Evolutionary conservation across 2,329 filamentous ascomycete species (phyloP), one percentile per base, ranked within the genome.

Genomic region (Aspergillus tamarii): DNA sequence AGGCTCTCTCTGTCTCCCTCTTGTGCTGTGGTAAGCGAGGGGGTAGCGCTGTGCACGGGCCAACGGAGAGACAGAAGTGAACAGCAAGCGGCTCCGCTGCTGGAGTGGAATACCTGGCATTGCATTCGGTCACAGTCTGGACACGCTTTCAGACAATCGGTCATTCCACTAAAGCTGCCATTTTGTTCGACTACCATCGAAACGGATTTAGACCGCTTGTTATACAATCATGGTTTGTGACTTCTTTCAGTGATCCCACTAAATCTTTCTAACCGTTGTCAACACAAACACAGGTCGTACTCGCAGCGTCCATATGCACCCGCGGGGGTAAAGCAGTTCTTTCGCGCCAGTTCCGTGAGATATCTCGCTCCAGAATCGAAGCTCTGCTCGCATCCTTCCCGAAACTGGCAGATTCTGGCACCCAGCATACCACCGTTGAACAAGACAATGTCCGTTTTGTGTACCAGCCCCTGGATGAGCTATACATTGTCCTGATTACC

Each of bases 371-470:
- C 57, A 89, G 96, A 77, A 94, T 99, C 76, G 96, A 99, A 85
- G 95, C 92, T 62, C 89, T 99, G 62, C 90, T 99, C 62, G 95
- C 96, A 69, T 96, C 94, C 11, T 97, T 99, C 77, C 96, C 95
- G 61, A 99, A 99, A 83, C 91, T 98, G 63, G 94, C 95, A 74
- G 94, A 97, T 80, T 93, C 92, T 67, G 92, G 94, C 66, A 97
- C 93, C 59, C 95, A 99, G 81, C 95, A 99, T 81, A 99, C 95
- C 32, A 99, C 92, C 7, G 94, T 98, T 74, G 95, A 99, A 82
- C 94, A 98, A 82, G 96, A 99, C 84, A 98, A 97, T 84, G 95
- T 99, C 76, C 94, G 95, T 83, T 99, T 97, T 78, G 95, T 99
- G 64, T 99, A 99, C 85, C 95, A 99, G 80, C 96, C 95, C 65